Base-by-base conservation (phyloP, 306 rosid species). In the Aeschynomene evenia region DNA sequence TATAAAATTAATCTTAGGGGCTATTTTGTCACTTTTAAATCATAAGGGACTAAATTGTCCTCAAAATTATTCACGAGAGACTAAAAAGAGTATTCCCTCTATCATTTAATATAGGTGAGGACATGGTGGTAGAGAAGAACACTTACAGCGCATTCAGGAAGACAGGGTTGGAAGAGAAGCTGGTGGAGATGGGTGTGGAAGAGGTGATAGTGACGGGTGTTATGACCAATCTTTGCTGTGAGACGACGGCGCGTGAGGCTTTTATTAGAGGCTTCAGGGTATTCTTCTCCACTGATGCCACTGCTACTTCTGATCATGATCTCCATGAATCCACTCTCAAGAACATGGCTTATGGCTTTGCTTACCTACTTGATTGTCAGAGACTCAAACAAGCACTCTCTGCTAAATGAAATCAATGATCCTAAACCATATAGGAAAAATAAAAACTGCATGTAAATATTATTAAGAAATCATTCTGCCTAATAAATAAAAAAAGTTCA, bases 231-330 rank as follows among this genome's bases (percentile, higher is more conserved):
- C 4, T 85, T 18, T 90, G 91, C 81, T 90, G 95, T 10, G 96
- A 90, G 70, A 90, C 91, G 53, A 90, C 87, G 39, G 82, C 96
- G 82, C 95, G 96, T 59, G 95, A 84, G 0, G 95, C 88, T 0
- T 87, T 90, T 9, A 12, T 79, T 0, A 84, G 82, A 73, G 96
- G 90, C 1, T 85, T 80, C 18, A 82, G 91, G 26, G 96, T 87
- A 9, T 90, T 87, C 72, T 90, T 87, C 79, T 87, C 91, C 0
- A 73, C 85, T 0, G 93, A 90, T 45, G 89, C 96, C 0, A 87
- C 93, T 0, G 91, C 86, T 10, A 87, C 96, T 11, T 68, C 67
- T 12, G 55, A 81, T 50, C 0, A 2, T 7, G 95, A 85, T 49
- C 78, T 90, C 51, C 96, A 90, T 3, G 88, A 85, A 16, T 82